These are phyloP conservation scores for Stephanodiscus minutulus DNA, from an alignment of 108 stramenopile genomes.

Conservation along the genomic window DNA sequence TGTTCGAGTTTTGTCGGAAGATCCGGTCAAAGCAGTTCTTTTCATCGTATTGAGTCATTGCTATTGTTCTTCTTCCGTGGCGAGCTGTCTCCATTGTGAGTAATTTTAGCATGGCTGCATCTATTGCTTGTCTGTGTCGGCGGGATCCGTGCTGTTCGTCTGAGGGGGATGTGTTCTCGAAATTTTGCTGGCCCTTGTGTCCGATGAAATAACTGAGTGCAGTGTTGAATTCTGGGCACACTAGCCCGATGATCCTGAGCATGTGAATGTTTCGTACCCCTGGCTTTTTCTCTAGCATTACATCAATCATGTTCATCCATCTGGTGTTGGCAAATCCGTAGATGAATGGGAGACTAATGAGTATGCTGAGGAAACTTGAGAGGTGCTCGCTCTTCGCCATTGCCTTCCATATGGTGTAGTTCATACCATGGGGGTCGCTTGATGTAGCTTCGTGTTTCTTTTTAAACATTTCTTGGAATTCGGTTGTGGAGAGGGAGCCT, in stretches of 20 bases:
- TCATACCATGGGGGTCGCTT: too few relatives aligned
- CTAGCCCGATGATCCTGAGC: not conserved
- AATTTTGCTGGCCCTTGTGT: not conserved
- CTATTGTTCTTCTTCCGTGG: not conserved
- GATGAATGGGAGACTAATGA: too few relatives aligned
- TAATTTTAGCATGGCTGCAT: not conserved
- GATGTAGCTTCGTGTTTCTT: too few relatives aligned
- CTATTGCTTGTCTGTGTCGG: not conserved
- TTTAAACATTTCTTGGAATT: too few relatives aligned
- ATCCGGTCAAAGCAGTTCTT: not conserved
- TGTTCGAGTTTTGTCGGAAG: too few relatives aligned
- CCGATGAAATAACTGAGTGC: not conserved
- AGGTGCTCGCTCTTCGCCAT: too few relatives aligned
- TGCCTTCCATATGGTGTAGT: too few relatives aligned
- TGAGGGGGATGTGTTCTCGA: not conserved
- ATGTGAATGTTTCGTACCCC: not conserved
- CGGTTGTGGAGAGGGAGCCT: too few relatives aligned
- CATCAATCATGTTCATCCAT: too few relatives aligned
- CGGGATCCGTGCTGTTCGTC: not conserved
- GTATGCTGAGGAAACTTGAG: too few relatives aligned
- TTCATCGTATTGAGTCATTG: not conserved
- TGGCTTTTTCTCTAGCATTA: not conserved
- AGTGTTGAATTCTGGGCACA: not conserved
- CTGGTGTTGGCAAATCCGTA: too few relatives aligned
- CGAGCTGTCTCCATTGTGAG: not conserved